Base-by-base conservation (phyloP, 371 early-diverging fungal species). In the Apophysomyces variabilis region DNA sequence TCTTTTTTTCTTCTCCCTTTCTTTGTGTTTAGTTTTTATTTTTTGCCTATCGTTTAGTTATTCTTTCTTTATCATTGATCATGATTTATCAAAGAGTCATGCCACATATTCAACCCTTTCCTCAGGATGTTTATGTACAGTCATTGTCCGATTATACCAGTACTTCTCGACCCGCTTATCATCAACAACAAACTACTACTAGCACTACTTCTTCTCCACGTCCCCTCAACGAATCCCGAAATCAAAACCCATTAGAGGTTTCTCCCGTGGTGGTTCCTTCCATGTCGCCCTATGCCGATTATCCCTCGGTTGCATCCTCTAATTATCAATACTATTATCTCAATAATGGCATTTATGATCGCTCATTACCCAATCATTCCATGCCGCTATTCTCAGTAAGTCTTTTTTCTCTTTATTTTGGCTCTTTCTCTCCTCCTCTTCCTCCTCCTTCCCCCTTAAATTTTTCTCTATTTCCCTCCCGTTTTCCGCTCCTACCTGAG, bases 91-190 rank as follows among this genome's bases (percentile, higher is more conserved):
- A 66, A 39, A 62, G 72, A 63, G 54, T 60, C 66, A 65, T 70
- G 68, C 68, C 74, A 32, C 68, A 60, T 14, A 73, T 76, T 38
- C 67, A 72, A 57, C 76, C 73, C 37, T 70, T 69, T 62, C 72
- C 71, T 57, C 70, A 70, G 47, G 58, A 62, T 57, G 43, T 37
- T 38, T 62, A 62, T 69, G 57, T 32, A 66, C 60, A 65, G 38
- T 35, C 54, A 58, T 60, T 45, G 39, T 57, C 59, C 26, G 65
- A 67, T 46, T 60, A 43, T 18, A 57, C 14, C 54, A 62, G 26
- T 60, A 70, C 21, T 63, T 68, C 16, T 75, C 70, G 73, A 57
- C 73, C 70, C 21, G 74, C 67, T 57, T 75, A 72, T 44, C 76
- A 73, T 56, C 56, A 50, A 9, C 54, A 26, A 9, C 54, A 26